Conservation (phyloP, 2,329 filamentous ascomycete species). For the Diaporthe sp. region DNA sequence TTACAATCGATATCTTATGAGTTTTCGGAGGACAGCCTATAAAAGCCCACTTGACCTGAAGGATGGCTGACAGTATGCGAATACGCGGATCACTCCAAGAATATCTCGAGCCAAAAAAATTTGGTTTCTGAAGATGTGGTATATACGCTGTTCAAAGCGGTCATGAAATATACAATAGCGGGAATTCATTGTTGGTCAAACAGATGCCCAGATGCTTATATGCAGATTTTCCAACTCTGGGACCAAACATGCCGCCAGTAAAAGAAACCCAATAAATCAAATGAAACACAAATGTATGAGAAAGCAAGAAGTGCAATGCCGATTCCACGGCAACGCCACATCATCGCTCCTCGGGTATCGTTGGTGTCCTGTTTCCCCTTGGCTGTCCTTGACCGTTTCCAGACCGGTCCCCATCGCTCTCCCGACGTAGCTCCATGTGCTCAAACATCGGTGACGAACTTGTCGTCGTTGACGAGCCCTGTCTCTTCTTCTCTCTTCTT, state of each 20-base stretch:
- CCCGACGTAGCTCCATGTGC: slow-evolving; percentile 31
- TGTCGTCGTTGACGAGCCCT: slow-evolving; percentile 15
- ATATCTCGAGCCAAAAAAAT: not conserved
- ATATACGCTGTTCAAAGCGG: not conserved
- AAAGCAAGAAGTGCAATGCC: slow-evolving; percentile 22
- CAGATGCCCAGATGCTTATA: slow-evolving; percentile 5
- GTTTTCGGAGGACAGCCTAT: not conserved
- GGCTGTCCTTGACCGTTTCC: not conserved
- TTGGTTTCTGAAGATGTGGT: not conserved
- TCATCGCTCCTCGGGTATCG: slow-evolving; percentile 37
- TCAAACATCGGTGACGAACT: slow-evolving; percentile 31
- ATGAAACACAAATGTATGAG: slow-evolving; percentile 13
- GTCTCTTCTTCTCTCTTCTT: slow-evolving; percentile 1
- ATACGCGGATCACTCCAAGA: not conserved
- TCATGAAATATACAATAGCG: slow-evolving; percentile 11
- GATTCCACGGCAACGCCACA: not conserved
- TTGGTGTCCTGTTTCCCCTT: slow-evolving; percentile 30
- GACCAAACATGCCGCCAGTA: not conserved
- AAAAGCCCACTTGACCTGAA: not conserved
- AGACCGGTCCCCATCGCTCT: slow-evolving; percentile 20
- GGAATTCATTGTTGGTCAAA: not conserved
- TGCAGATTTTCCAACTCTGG: slow-evolving; percentile 6
- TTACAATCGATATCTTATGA: not conserved
- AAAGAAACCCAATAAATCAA: not conserved
- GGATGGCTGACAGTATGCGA: no score